A percentile compares a stretch with the other conserved stretches of the same genome.
Conservation (phyloP, 2,329 filamentous ascomycete genomes). For the Aureobasidium sp. region DNA sequence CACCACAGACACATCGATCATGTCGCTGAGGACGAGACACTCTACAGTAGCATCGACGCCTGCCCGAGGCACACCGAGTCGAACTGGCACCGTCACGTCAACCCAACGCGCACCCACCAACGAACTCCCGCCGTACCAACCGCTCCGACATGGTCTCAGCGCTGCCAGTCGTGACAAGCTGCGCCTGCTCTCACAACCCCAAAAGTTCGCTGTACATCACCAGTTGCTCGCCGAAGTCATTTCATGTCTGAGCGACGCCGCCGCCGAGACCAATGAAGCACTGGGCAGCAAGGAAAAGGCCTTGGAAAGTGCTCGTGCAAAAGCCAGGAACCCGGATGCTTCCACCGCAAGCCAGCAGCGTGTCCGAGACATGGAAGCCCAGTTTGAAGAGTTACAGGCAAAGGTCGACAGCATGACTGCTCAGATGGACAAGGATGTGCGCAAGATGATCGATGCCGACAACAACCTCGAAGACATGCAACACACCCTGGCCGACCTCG, state of each 20-base stretch:
- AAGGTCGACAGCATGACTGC: slow-evolving; percentile 44
- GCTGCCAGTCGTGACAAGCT: slow-evolving; percentile 38
- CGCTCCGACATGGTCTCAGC: slow-evolving; percentile 44
- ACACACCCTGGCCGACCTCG: slow-evolving; percentile 35
- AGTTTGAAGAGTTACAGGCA: slow-evolving; percentile 32
- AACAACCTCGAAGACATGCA: slow-evolving; percentile 37
- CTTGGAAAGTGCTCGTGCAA: slow-evolving; percentile 19
- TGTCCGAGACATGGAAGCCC: slow-evolving; percentile 30
- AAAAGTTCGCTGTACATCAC: slow-evolving; percentile 37
- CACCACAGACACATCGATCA: not conserved
- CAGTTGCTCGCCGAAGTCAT: slow-evolving; percentile 40
- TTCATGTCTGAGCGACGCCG: slow-evolving; percentile 39
- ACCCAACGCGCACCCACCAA: not conserved
- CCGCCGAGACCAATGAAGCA: slow-evolving; percentile 48
- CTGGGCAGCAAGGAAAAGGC: slow-evolving; percentile 30
- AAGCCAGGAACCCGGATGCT: slow-evolving; percentile 23
- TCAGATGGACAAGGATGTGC: slow-evolving; percentile 49
- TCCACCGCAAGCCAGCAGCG: slow-evolving; percentile 24
- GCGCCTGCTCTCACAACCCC: slow-evolving; percentile 33
- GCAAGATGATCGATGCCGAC: slow-evolving; percentile 49
- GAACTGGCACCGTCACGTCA: slow-evolving; percentile 5
- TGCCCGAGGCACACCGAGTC: slow-evolving; percentile 2
- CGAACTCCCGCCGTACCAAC: slow-evolving; percentile 43
- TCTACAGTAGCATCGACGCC: slow-evolving; percentile 11
- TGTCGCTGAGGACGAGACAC: slow-evolving; percentile 16